Conservation (phyloP, 805 yeast genomes). For the Candida silvatica region DNA sequence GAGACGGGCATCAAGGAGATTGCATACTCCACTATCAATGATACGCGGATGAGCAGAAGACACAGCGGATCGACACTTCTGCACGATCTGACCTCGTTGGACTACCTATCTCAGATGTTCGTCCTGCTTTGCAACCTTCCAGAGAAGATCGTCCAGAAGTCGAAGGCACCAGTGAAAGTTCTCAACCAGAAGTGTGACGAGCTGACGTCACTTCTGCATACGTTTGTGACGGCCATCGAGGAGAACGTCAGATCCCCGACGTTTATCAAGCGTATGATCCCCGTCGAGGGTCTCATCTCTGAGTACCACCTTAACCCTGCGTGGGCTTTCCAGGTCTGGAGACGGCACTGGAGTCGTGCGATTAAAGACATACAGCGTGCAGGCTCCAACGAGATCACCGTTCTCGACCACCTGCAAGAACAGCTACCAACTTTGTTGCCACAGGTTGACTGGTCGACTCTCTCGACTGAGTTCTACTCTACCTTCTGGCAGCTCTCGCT, state of each 20-base stretch:
- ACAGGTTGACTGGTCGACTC: slow-evolving; percentile 13
- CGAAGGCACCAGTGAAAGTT: slow-evolving; percentile 52
- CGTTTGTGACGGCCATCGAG: slow-evolving; percentile 49
- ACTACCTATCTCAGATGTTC: slow-evolving; percentile 54
- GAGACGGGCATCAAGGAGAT: slow-evolving; percentile 47
- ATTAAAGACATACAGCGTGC: slow-evolving; percentile 14
- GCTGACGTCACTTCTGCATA: slow-evolving; percentile 53
- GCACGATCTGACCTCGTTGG: slow-evolving; percentile 31
- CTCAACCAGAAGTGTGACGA: slow-evolving; percentile 70
- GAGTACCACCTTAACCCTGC: slow-evolving; percentile 39
- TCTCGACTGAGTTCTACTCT: slow-evolving; percentile 38
- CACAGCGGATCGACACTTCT: slow-evolving; percentile 45
- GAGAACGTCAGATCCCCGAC: slow-evolving; percentile 28
- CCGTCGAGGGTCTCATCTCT: slow-evolving; percentile 31
- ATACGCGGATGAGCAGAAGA: slow-evolving; percentile 38
- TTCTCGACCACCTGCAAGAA: slow-evolving; percentile 7
- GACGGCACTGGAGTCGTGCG: slow-evolving; percentile 31
- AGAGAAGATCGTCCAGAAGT: slow-evolving; percentile 26
- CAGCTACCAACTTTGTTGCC: slow-evolving; percentile 11
- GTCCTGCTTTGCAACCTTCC: slow-evolving; percentile 48
- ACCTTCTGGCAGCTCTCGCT: slow-evolving; percentile 69
- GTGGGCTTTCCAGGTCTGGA: slow-evolving; percentile 79
- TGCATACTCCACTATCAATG: slow-evolving; percentile 52
- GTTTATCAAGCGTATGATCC: slow-evolving; percentile 28
- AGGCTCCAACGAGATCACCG: slow-evolving; percentile 4